These are phyloP conservation scores for Diaporthe aspalathi DNA, from an alignment of 2,329 filamentous ascomycete genomes.

Conservation along the genomic window DNA sequence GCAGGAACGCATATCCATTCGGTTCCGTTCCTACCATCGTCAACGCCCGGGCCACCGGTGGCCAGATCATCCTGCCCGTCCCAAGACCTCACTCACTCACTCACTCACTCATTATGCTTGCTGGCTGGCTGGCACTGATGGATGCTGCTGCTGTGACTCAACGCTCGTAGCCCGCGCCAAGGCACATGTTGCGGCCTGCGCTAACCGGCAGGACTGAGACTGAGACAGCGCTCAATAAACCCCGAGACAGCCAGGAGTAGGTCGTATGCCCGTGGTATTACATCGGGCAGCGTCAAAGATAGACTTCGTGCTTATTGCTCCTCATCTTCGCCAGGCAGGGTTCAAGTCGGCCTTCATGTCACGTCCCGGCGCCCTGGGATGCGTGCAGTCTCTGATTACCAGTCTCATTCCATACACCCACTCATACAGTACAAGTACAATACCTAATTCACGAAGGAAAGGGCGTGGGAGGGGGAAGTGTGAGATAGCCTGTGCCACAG, in stretches of 20 bases:
- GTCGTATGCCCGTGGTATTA: slow-evolving; percentile 3
- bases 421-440: too few species aligned
- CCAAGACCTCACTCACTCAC: too few species aligned
- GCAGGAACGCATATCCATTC: too few species aligned
- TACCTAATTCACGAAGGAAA: too few species aligned
- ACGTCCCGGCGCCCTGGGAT: not conserved
- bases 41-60: too few species aligned
- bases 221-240: slow-evolving; percentile 13
- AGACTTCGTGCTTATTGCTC: slow-evolving; percentile 18
- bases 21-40: too few species aligned
- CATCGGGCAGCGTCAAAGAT: slow-evolving; percentile 5
- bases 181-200: not conserved
- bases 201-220: not conserved
- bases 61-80: not conserved
- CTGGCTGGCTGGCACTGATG: not conserved
- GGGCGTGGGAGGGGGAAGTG: too few species aligned
- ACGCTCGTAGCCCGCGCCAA: not conserved
- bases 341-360: not conserved
- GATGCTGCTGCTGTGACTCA: not conserved
- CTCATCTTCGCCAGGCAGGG: slow-evolving; percentile 16
- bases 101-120: too few species aligned
- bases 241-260: slow-evolving; percentile 17
- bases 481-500: too few species aligned
- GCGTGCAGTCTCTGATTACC: not conserved
- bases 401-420: too few species aligned